Base-by-base conservation (phyloP, 2,329 filamentous ascomycete species). In the Colletotrichum sansevieriae region DNA sequence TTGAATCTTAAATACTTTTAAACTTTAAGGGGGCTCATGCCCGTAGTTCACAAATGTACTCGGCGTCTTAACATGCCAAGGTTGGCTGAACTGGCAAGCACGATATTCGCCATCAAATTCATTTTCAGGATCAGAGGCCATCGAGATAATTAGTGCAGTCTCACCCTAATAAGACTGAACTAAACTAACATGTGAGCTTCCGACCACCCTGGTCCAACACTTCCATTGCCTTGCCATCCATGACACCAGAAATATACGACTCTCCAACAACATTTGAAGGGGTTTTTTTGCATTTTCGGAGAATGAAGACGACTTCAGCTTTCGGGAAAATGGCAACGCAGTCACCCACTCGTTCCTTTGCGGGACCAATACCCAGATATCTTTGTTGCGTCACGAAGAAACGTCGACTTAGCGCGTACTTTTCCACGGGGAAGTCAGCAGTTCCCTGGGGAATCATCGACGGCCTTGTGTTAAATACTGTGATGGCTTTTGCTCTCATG, bases 371-470 rank as follows among this genome's bases (percentile, higher is more conserved):
- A 1, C 59, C 59, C 15, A 46, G n/a, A 46, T 63, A 63, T 13
- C 59, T 47, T 12, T 35, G 46, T 15, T 22, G 12, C 18, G 59
- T 46, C 29, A 55, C 35, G 18, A 55, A 63, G 59, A 63, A 63
- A 12, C 37, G 59, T 9, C 59, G 37, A 13, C 41, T 41, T n/a
- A 55, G 47, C 10, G 47, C 59, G 20, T 63, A 63, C 20, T 15
- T 44, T 20, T 63, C 59, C 6, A 44, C 10, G 11, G 20, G 47
- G 15, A 35, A 44, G 13, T 43, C 22, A 2, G 20, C 47, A 4
- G 22, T 37, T 20, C 10, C 46, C 20, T 55, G 47, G 7, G 59
- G 47, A 54, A 35, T n/a, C 8, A 62, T 29, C 8, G 59, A 62
- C 8, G 49, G 35, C 7, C 1, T 43, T 13, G 54, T 7, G 20